Conservation (phyloP, 2,329 filamentous ascomycete species). For the Conoideocrella luteorostrata region DNA sequence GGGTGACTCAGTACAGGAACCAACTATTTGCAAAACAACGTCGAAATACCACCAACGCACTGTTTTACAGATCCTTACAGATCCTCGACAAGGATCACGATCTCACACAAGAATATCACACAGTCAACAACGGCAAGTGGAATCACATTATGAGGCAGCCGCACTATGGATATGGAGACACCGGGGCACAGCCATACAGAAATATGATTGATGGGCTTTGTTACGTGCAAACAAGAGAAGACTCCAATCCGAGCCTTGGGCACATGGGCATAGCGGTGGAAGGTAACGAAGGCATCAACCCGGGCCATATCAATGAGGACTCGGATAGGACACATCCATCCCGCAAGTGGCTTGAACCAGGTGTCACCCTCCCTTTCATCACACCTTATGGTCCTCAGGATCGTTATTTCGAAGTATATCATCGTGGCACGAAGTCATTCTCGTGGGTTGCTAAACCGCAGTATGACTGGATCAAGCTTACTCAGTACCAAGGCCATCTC, state of each 20-base stretch:
- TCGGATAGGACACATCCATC: slow-evolving; percentile 43
- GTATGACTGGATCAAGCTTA: slow-evolving; percentile 28
- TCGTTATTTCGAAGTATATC: slow-evolving; percentile 30
- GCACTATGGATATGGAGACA: slow-evolving; percentile 36
- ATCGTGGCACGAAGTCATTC: slow-evolving; percentile 23
- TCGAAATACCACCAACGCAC: slow-evolving; percentile 47
- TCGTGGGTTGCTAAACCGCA: slow-evolving; percentile 22
- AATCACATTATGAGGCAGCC: slow-evolving; percentile 46
- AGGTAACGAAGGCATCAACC: slow-evolving; percentile 26
- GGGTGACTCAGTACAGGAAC: slow-evolving; percentile 41
- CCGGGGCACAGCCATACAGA: slow-evolving; percentile 33
- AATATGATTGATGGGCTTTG: slow-evolving; percentile 49
- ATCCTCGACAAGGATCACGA: slow-evolving; percentile 46
- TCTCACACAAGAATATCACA: slow-evolving; percentile 45
- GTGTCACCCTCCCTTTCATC: slow-evolving; percentile 23
- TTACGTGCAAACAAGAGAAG: slow-evolving; percentile 45
- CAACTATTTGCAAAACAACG: slow-evolving; percentile 49
- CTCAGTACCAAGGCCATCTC: slow-evolving; percentile 21
- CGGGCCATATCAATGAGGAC: slow-evolving; percentile 42
- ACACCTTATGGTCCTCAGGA: slow-evolving; percentile 24
- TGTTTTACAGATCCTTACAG: slow-evolving; percentile 40
- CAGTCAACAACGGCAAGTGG: slow-evolving; percentile 48
- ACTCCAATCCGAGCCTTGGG: slow-evolving; percentile 38
- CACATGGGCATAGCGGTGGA: slow-evolving; percentile 28
- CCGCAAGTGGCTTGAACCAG: slow-evolving; percentile 23